Evolutionary conservation across 805 yeast genomes (phyloP).

Genomic region (Monosporozyma aquatica): DNA sequence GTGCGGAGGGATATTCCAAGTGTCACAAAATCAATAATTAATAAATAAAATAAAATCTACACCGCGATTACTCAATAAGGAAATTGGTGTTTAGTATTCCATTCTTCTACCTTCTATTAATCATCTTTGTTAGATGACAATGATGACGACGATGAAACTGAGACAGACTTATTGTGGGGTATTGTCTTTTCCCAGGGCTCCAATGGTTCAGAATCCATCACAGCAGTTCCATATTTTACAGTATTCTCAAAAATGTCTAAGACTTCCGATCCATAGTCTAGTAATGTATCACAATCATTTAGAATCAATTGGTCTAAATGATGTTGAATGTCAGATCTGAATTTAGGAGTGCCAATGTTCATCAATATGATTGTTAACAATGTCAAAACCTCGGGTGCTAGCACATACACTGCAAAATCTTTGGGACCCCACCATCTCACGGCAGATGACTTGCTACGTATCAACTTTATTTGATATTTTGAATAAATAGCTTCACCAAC

Average conservation of each 20-base stretch:
- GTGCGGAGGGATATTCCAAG: too few species aligned
- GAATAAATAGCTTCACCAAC: constrained; percentile 39
- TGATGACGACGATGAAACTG: constrained; percentile 6
- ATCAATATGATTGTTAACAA: constrained; percentile 42
- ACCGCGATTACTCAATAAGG: background rate
- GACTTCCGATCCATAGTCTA: background rate
- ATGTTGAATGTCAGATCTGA: background rate
- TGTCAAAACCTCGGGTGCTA: constrained; percentile 55
- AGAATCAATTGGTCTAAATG: background rate
- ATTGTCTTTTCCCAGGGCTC: constrained; percentile 20
- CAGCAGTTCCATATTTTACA: constrained; percentile 37
- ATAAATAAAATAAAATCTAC: too few species aligned
- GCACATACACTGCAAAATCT: constrained; percentile 47
- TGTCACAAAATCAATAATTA: too few species aligned
- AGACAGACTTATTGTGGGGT: background rate
- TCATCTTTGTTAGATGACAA: too few species aligned
- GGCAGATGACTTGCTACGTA: constrained; percentile 33
- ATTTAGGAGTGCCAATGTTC: constrained; percentile 12
- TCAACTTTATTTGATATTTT: constrained; percentile 28
- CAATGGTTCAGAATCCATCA: constrained; percentile 24
- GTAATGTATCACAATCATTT: background rate
- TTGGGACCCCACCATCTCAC: constrained; percentile 53
- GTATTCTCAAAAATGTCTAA: constrained; percentile 41
- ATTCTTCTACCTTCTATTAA: too few species aligned
- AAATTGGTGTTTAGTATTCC: background rate